phyloP scores from a whole-genome alignment of 192 early-diverging fungal species.

The Dissophora globulifera region DNA sequence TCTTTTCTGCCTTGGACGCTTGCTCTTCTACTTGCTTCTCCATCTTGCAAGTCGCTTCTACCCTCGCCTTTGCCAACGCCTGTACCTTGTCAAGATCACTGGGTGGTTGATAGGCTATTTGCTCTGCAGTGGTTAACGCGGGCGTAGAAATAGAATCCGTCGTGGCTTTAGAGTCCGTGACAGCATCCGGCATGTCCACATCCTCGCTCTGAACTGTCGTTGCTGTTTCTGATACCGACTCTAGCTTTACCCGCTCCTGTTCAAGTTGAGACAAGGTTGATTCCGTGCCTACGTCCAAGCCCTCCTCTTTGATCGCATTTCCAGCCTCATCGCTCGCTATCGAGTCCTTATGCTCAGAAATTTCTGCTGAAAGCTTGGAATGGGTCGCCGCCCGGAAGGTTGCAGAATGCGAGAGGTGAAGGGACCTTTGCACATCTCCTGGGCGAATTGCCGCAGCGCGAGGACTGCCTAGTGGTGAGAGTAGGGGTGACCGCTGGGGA shows the following conservation, averaged over 20 bases:
- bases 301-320: not conserved
- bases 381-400: not conserved
- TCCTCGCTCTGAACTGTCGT: no score
- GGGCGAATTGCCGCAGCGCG: not conserved
- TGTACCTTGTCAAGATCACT: conserved; percentile 18
- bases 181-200: not conserved
- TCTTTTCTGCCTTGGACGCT: conserved; percentile 8
- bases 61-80: conserved; percentile 17
- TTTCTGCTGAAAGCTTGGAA: conserved; percentile 5
- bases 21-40: conserved; percentile 12
- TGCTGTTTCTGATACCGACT: no score
- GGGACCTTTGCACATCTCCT: not conserved
- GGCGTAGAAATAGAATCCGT: not conserved
- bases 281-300: conserved; percentile 7
- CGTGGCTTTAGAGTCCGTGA: not conserved
- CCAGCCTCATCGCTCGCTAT: not conserved
- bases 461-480: conserved; percentile 22
- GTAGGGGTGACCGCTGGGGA: conserved; percentile 5
- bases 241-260: not conserved
- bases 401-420: not conserved
- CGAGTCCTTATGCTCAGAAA: not conserved
- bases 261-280: not conserved
- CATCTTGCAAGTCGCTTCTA: conserved; percentile 8
- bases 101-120: conserved; percentile 10
- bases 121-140: conserved; percentile 6